Evolutionary conservation across 371 early-diverging fungal species (phyloP), one percentile per base, ranked within the genome.

Genomic region (Ecytonucleospora hepatopenaei): DNA sequence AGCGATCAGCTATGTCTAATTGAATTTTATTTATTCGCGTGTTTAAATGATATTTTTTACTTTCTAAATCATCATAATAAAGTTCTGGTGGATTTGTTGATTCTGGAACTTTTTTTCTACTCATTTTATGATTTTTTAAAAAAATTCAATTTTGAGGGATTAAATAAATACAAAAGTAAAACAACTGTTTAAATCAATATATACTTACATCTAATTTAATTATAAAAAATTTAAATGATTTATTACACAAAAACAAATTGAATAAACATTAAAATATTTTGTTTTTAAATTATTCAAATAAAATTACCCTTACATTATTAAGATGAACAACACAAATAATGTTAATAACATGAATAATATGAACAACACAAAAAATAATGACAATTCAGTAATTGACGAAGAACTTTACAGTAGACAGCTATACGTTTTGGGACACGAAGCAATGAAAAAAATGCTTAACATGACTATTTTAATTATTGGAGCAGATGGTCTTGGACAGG

Each of bases 381-480:
- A 55, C 8, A 19, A 30, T 23, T 17, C 23, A 24, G 24, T 19
- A 5, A 49, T 67, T 54, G 76, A 81, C 59, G 82, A 81, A 65
- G 63, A 72, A 49, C 56, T 81, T 47, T 81, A 81, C 54, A 78
- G 78, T 5, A 74, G 82, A 61, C 80, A 81, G 63, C 65, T 78
- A 17, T 74, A 76, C 58, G 97, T 96, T 19, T 85, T 99, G 63
- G 99, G 97, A 28, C 90, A 90, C 77, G 96, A 94, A 65, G 97
- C 99, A 65, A 97, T 97, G 97, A 84, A 88, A 72, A 90, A 90
- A 81, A 95, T 99, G 96, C 85, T 90, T 76, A 78, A 81, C 54
- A 90, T 92, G 61, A 90, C 91, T 78, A 91, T 99, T 23, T 84
- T 99, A 35, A 86, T 99, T 58, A 83, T 95, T 40, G 97, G 97